Conservation (phyloP, 805 yeast species). For the Yarrowia sp. region DNA sequence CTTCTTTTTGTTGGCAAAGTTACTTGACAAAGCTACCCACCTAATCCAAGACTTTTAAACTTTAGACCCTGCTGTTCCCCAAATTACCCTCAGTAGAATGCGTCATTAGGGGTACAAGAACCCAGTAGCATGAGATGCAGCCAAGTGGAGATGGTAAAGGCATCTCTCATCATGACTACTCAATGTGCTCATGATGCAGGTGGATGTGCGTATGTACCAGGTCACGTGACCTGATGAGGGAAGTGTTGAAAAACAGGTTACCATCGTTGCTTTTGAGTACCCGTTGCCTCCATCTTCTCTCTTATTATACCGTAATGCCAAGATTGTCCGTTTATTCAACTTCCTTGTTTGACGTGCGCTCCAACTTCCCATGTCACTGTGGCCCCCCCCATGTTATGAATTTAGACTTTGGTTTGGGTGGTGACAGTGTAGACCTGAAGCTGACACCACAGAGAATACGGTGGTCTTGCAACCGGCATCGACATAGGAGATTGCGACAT, state of each 20-base stretch:
- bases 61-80: neutral
- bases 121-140: no score
- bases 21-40: neutral
- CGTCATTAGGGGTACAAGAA: neutral
- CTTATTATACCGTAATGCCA: neutral
- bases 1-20: neutral
- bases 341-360: constrained; percentile 1
- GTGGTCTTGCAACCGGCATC: no score
- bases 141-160: no score
- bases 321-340: neutral
- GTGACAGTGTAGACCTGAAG: neutral
- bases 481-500: no score
- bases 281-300: no score
- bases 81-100: constrained; percentile 16
- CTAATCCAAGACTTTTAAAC: neutral
- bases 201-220: neutral
- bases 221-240: neutral
- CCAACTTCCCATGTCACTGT: neutral
- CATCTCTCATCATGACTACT: neutral
- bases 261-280: no score
- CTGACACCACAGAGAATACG: neutral
- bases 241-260: no score
- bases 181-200: neutral
- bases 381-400: constrained; percentile 19
- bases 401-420: constrained; percentile 8